A percentile compares a stretch with the other conserved stretches of the same genome.
Evolutionary conservation across 2,329 filamentous ascomycete species (phyloP).

Genomic region (Fusarium sp.): DNA sequence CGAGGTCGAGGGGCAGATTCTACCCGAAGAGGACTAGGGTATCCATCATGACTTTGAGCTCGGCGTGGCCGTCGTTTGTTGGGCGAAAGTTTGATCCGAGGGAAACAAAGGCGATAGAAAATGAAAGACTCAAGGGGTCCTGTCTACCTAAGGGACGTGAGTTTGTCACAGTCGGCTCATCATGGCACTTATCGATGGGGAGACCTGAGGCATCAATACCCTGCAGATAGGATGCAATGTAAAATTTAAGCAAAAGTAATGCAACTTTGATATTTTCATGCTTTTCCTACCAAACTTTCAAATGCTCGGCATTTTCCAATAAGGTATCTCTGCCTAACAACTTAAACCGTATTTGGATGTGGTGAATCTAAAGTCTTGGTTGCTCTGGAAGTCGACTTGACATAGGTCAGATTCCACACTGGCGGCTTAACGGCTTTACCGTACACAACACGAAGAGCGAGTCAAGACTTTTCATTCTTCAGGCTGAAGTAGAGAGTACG

Average conservation of each 20-base stretch:
- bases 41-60: constrained; percentile 8
- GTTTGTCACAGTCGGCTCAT: neutral
- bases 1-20: constrained; percentile 19
- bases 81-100: neutral
- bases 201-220: neutral
- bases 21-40: constrained; percentile 20
- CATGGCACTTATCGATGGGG: neutral
- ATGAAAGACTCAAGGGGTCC: neutral
- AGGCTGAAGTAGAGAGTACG: constrained; percentile 23
- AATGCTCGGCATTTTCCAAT: neutral
- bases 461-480: constrained; percentile 18
- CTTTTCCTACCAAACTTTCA: neutral
- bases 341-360: neutral
- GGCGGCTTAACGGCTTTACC: neutral
- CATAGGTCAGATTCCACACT: neutral
- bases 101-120: neutral
- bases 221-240: neutral
- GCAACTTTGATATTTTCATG: neutral
- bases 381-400: constrained; percentile 4
- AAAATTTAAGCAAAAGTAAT: neutral
- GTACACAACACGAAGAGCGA: constrained; percentile 1
- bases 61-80: constrained; percentile 39
- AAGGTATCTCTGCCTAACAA: neutral
- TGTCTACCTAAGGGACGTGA: neutral
- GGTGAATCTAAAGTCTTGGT: neutral